Evolutionary conservation across 768 basidiomycete genomes (phyloP).

Genomic region (Boletus rubropictus): DNA sequence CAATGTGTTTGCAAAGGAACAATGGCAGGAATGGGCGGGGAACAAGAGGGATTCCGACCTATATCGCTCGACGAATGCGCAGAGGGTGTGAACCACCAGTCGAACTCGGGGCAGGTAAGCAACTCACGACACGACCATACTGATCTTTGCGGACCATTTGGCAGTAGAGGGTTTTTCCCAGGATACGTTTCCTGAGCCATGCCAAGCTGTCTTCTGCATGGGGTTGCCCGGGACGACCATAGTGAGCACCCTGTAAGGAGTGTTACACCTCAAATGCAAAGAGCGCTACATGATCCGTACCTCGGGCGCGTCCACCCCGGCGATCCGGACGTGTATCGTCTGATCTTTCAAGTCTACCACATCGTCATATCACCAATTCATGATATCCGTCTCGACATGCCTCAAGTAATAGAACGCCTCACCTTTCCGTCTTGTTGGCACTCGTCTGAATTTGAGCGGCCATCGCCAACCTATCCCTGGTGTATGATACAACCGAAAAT

Average conservation of each 20-base stretch:
- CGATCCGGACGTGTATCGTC: slow-evolving; percentile 83
- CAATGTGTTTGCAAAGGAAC: slow-evolving; percentile 33
- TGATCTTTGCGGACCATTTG: slow-evolving; percentile 76
- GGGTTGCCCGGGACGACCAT: slow-evolving; percentile 75
- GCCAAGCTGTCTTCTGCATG: slow-evolving; percentile 66
- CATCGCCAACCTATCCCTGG: slow-evolving; percentile 71
- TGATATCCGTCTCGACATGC: not conserved
- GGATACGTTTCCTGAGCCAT: slow-evolving; percentile 59
- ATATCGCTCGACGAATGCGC: too few species aligned
- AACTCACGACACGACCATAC: slow-evolving; percentile 72
- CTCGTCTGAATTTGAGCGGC: slow-evolving; percentile 61
- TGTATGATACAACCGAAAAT: slow-evolving; percentile 80
- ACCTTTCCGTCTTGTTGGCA: slow-evolving; percentile 62
- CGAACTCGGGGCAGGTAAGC: not conserved
- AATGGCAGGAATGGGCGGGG: slow-evolving; percentile 50
- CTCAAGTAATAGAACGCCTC: not conserved
- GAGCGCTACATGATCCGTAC: slow-evolving; percentile 31
- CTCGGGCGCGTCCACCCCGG: slow-evolving; percentile 92
- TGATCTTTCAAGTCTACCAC: slow-evolving; percentile 63
- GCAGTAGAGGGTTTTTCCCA: slow-evolving; percentile 59
- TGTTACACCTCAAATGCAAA: too few species aligned
- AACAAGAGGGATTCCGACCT: slow-evolving; percentile 63
- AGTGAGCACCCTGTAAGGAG: slow-evolving; percentile 60
- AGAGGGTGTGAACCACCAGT: not conserved
- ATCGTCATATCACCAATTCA: not conserved